These are phyloP conservation scores for Chlorella sp. DNA, from an alignment of 139 green algal species.

Conservation along the genomic window DNA sequence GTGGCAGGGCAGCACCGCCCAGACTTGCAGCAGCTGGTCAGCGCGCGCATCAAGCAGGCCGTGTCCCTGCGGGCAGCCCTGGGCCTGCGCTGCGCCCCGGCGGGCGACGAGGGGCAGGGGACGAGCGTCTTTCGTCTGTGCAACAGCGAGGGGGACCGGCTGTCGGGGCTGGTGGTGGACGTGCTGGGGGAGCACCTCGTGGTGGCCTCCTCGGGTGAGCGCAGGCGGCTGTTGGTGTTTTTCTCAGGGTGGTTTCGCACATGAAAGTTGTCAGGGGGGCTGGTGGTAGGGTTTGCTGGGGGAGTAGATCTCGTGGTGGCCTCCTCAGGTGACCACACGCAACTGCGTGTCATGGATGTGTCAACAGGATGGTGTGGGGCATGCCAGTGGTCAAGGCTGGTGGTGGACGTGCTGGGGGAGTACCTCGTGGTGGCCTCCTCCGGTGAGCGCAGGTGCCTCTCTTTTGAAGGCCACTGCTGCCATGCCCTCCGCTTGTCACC, in stretches of 20 bases:
- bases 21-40: constrained; percentile 61
- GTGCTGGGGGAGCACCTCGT: constrained; percentile 36
- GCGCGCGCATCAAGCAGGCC: constrained; percentile 46
- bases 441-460: not conserved
- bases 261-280: no score
- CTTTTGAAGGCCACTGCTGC: no score
- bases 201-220: constrained; percentile 9
- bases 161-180: constrained; percentile 78
- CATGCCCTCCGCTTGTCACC: no score
- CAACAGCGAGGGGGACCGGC: constrained; percentile 88
- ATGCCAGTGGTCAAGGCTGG: constrained; percentile 74
- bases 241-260: no score
- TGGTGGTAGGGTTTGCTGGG: constrained; percentile 64
- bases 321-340: not conserved
- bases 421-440: constrained; percentile 21
- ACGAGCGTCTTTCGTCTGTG: constrained; percentile 75
- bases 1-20: constrained; percentile 16
- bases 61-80: constrained; percentile 53
- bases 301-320: constrained; percentile 12
- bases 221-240: no score
- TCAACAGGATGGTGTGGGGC: no score
- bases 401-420: constrained; percentile 59
- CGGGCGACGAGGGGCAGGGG: constrained; percentile 34
- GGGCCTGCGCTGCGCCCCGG: constrained; percentile 47
- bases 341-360: no score